phyloP scores from a whole-genome alignment of 2,329 filamentous ascomycete species.

The Didymella arachidicola region DNA sequence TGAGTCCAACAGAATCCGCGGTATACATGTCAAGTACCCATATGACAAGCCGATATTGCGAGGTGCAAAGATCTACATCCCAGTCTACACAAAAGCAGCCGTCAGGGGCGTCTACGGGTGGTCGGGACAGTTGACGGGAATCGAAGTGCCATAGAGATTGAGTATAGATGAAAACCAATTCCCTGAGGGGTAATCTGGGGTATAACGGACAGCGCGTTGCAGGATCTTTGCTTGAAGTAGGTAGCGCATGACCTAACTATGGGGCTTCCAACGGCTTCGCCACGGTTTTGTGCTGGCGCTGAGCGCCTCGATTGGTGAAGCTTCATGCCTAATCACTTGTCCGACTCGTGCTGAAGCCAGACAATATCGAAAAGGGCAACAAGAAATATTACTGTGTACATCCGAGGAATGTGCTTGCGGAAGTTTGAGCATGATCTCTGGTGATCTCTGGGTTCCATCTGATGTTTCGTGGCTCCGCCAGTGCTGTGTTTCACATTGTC shows the following conservation, averaged over 20 bases:
- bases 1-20: conserved; percentile 4
- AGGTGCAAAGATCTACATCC: conserved; percentile 29
- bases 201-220: conserved; percentile 45
- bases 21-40: conserved; percentile 27
- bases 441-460: background rate
- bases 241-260: conserved; percentile 25
- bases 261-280: conserved; percentile 19
- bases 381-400: background rate
- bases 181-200: conserved; percentile 46
- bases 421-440: conserved; percentile 1
- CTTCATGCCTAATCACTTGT: conserved; percentile 2
- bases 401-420: background rate
- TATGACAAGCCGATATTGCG: conserved; percentile 31
- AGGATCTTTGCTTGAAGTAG: conserved; percentile 39
- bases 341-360: background rate
- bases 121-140: conserved; percentile 37
- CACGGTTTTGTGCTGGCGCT: conserved; percentile 31
- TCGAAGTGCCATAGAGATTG: conserved; percentile 41
- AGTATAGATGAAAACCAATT: conserved; percentile 45
- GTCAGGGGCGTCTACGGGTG: conserved; percentile 37
- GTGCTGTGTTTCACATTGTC: conserved; percentile 2
- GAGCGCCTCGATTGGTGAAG: conserved; percentile 27
- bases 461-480: background rate
- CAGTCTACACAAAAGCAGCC: conserved; percentile 28
- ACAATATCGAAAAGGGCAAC: conserved; percentile 7